Conservation (phyloP, 495 filamentous ascomycete species). For the Melanomma pulvis-pyrius region DNA sequence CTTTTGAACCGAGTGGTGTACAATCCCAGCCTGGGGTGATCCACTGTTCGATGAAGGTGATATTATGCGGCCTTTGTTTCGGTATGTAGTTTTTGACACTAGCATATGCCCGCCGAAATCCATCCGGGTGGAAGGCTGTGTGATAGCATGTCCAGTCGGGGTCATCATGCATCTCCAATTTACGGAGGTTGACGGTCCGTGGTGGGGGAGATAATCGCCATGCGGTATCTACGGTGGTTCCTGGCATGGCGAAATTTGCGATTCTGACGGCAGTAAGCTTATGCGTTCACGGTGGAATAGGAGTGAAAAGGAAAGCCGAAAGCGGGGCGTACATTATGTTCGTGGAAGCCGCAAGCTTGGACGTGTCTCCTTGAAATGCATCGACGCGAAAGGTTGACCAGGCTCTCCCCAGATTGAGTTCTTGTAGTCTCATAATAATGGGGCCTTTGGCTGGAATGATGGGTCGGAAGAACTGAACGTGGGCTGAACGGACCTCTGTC, state of each 20-base stretch:
- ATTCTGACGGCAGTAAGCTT: background rate
- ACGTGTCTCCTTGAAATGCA: background rate
- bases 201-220: slow-evolving; percentile 1
- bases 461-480: slow-evolving; percentile 20
- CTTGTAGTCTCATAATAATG: slow-evolving; percentile 6
- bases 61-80: background rate
- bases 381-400: slow-evolving; percentile 21
- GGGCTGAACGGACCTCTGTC: slow-evolving; percentile 11
- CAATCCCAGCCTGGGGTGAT: slow-evolving; percentile 18
- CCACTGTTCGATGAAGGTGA: slow-evolving; percentile 10
- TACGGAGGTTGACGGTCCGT: background rate
- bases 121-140: background rate
- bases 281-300: background rate
- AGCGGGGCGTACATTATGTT: slow-evolving; percentile 5
- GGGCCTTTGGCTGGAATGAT: slow-evolving; percentile 12
- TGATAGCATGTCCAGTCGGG: slow-evolving; percentile 10
- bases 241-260: slow-evolving; percentile 1
- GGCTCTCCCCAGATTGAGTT: slow-evolving; percentile 6
- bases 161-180: background rate
- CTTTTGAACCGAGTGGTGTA: background rate
- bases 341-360: slow-evolving; percentile 4
- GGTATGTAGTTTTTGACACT: slow-evolving; percentile 11
- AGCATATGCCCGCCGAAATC: background rate
- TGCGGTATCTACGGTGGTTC: background rate
- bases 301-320: background rate